phyloP scores from a whole-genome alignment of 2,329 filamentous ascomycete genomes.

The Didymella arachidicola region DNA sequence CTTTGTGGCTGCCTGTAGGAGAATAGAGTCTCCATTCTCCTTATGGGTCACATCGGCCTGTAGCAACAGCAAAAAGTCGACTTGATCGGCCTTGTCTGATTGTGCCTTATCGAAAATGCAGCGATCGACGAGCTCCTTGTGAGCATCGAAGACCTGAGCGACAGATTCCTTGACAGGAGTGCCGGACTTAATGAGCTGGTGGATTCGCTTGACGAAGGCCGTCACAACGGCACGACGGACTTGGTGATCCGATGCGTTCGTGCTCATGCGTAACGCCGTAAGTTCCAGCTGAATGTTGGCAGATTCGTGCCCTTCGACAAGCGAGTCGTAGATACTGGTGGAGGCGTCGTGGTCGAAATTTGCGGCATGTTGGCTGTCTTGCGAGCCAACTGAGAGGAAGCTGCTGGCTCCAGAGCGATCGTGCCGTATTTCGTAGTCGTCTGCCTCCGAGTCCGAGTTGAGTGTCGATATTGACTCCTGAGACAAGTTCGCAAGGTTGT shows the following conservation, averaged over 20 bases:
- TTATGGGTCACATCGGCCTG: conserved; percentile 79
- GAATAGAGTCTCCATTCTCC: conserved; percentile 69
- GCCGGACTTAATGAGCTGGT: conserved; percentile 68
- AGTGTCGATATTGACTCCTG: conserved; percentile 70
- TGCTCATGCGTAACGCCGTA: conserved; percentile 88
- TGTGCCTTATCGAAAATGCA: conserved; percentile 65
- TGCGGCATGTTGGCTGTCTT: conserved; percentile 61
- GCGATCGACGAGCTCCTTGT: conserved; percentile 68
- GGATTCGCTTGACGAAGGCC: conserved; percentile 82
- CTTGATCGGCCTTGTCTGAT: conserved; percentile 70
- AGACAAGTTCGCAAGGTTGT: conserved; percentile 59
- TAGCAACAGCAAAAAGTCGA: conserved; percentile 82
- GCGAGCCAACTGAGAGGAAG: conserved; percentile 76
- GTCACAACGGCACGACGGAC: conserved; percentile 86
- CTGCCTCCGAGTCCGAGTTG: conserved; percentile 60
- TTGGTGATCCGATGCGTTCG: conserved; percentile 87
- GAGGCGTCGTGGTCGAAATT: conserved; percentile 90
- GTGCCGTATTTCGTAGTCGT: conserved; percentile 55
- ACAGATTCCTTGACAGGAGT: conserved; percentile 52
- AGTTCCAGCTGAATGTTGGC: conserved; percentile 95
- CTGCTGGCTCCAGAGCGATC: conserved; percentile 70
- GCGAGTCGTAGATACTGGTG: conserved; percentile 82
- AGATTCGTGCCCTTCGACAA: conserved; percentile 73
- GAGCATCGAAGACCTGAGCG: conserved; percentile 53
- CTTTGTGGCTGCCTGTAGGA: conserved; percentile 82